A percentile compares a stretch with the other conserved stretches of the same genome.
Evolutionary conservation across 495 filamentous ascomycete genomes (phyloP).

Genomic region (Clohesyomyces aquaticus): DNA sequence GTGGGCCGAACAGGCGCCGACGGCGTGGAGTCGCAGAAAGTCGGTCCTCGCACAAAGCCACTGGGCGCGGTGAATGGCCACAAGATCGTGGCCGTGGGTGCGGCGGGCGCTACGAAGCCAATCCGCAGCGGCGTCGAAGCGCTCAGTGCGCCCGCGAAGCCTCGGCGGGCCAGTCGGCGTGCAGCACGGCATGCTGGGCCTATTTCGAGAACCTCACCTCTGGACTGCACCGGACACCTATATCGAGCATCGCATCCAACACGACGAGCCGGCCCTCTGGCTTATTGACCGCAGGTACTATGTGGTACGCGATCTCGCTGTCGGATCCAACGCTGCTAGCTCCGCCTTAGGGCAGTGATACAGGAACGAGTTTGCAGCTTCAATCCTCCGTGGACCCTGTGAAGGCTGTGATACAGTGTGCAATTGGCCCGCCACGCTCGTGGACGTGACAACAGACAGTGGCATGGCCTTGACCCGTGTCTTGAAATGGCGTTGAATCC

Average conservation of each 20-base stretch:
- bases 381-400: too few relatives aligned
- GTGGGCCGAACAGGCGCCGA: not conserved
- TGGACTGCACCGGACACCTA: not conserved
- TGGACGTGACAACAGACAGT: not conserved
- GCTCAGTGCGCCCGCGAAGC: constrained; percentile 18
- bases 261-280: too few relatives aligned
- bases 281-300: not conserved
- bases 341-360: constrained; percentile 33
- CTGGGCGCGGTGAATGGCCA: constrained; percentile 26
- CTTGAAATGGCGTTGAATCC: too few relatives aligned
- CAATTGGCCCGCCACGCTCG: not conserved
- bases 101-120: constrained; percentile 19
- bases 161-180: constrained; percentile 5
- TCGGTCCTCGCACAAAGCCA: constrained; percentile 11
- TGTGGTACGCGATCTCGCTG: constrained; percentile 1
- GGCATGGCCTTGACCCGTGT: too few relatives aligned
- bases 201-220: constrained; percentile 9
- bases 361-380: constrained; percentile 15
- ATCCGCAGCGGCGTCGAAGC: constrained; percentile 24
- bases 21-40: not conserved
- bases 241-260: not conserved
- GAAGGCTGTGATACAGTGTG: too few relatives aligned
- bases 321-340: constrained; percentile 8
- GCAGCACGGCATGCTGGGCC: not conserved
- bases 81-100: not conserved